Evolutionary conservation across 768 basidiomycete species (phyloP).

Genomic region (Macrolepiota dolichaula): DNA sequence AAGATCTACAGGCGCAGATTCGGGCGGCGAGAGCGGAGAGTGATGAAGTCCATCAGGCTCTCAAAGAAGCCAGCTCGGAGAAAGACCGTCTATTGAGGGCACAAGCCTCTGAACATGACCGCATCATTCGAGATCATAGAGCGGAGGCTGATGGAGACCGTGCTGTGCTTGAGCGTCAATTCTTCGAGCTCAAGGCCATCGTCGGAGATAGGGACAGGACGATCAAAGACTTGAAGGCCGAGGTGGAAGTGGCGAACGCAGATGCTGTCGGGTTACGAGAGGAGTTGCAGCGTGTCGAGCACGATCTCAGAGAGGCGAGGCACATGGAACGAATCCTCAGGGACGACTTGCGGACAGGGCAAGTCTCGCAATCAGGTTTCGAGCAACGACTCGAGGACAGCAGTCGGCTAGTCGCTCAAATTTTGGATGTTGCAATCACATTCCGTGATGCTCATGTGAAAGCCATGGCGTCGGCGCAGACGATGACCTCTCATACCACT

Average conservation of each 20-base stretch:
- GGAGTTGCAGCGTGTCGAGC: slow-evolving; percentile 68
- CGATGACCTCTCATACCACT: slow-evolving; percentile 52
- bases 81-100: slow-evolving; percentile 73
- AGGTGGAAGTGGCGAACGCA: slow-evolving; percentile 60
- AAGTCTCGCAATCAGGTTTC: slow-evolving; percentile 61
- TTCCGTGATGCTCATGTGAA: slow-evolving; percentile 78
- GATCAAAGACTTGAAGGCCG: slow-evolving; percentile 58
- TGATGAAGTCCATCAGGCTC: slow-evolving; percentile 62
- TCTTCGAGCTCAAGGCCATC: slow-evolving; percentile 64
- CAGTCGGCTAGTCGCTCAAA: slow-evolving; percentile 72
- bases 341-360: slow-evolving; percentile 70
- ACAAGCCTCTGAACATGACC: slow-evolving; percentile 67
- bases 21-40: slow-evolving; percentile 68
- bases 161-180: slow-evolving; percentile 88
- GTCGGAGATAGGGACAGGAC: slow-evolving; percentile 60
- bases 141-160: slow-evolving; percentile 93
- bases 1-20: slow-evolving; percentile 75
- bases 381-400: slow-evolving; percentile 66
- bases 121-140: slow-evolving; percentile 78
- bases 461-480: slow-evolving; percentile 59
- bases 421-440: slow-evolving; percentile 74
- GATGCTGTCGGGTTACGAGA: slow-evolving; percentile 69
- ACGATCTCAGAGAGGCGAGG: slow-evolving; percentile 64
- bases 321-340: slow-evolving; percentile 67
- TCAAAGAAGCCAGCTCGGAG: slow-evolving; percentile 68